A percentile compares a stretch with the other conserved stretches of the same genome.
Evolutionary conservation across 169 alveolate species (phyloP).

Genomic region (Plasmodium cynomolgi): DNA sequence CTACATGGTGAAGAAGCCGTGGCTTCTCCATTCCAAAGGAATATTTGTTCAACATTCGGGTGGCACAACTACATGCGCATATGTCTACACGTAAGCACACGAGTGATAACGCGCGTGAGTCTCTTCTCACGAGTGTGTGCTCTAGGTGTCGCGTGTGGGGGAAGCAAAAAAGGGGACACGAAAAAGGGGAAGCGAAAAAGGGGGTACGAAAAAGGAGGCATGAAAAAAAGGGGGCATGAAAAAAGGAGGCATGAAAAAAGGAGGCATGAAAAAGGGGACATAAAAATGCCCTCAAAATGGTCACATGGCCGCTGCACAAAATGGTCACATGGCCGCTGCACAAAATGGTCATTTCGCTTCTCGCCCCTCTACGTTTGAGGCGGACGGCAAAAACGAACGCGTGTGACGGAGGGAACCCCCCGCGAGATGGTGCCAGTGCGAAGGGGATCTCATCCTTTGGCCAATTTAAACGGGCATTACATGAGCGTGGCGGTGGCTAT

Average conservation of each 20-base stretch:
- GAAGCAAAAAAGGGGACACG: constrained; percentile 21
- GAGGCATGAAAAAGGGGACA: too few species aligned
- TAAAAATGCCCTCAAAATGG: too few species aligned
- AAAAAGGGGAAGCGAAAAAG: constrained; percentile 17
- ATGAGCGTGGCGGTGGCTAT: background rate
- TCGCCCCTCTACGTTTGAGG: background rate
- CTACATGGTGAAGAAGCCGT: background rate
- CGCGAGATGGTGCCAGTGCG: background rate
- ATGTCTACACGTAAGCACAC: background rate
- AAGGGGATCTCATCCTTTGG: background rate
- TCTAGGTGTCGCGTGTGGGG: background rate
- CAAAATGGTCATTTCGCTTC: too few species aligned
- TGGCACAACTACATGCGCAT: background rate
- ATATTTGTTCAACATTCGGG: background rate
- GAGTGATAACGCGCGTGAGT: background rate
- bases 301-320: background rate
- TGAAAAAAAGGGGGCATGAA: background rate
- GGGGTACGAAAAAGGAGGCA: background rate
- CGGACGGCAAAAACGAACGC: background rate
- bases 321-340: too few species aligned
- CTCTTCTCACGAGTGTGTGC: background rate
- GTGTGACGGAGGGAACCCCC: background rate
- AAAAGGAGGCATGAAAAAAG: too few species aligned
- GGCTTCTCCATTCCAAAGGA: background rate
- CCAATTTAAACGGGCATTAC: background rate